Percentiles rank a stretch among this genome's conserved stretches.
phyloP scores from a whole-genome alignment of 352 stramenopile genomes.

The Hyphochytrium catenoides region DNA sequence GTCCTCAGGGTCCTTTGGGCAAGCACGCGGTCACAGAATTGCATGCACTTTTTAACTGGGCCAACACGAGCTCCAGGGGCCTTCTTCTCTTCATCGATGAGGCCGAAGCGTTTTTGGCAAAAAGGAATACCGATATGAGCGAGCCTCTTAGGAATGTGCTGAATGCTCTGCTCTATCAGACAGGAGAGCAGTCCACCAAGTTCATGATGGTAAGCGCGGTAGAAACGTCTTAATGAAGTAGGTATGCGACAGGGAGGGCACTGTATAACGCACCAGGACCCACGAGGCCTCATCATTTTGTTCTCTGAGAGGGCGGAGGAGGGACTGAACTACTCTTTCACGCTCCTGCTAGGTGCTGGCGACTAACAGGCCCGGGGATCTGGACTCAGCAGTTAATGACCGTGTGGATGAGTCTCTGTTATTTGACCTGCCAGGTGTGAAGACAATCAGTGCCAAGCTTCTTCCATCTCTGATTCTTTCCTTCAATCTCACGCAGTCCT shows the following conservation, averaged over 20 bases:
- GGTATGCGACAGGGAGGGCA: no score
- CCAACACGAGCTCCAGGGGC: slow-evolving; percentile 16
- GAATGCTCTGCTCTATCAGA: slow-evolving; percentile 56
- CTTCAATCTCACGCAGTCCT: slow-evolving; percentile 1
- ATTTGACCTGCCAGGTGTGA: slow-evolving; percentile 34
- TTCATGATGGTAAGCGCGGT: no score
- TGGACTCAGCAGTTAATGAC: slow-evolving; percentile 45
- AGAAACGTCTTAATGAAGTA: no score
- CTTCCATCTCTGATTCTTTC: slow-evolving; percentile 10
- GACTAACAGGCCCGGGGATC: slow-evolving; percentile 48
- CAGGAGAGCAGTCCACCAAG: slow-evolving; percentile 8
- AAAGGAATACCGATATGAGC: slow-evolving; percentile 49
- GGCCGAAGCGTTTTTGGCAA: slow-evolving; percentile 47
- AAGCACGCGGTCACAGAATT: slow-evolving; percentile 45
- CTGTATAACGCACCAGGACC: no score
- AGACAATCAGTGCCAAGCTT: slow-evolving; percentile 2
- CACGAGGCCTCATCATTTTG: slow-evolving; percentile 33
- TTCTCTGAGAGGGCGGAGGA: no score
- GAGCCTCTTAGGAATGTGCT: slow-evolving; percentile 49
- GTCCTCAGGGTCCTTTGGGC: slow-evolving; percentile 22
- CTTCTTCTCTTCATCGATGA: slow-evolving; percentile 69
- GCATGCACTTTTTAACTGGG: slow-evolving; percentile 50
- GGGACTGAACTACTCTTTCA: no score
- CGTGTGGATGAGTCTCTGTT: slow-evolving; percentile 53
- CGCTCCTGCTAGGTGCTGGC: no score